phyloP scores from a whole-genome alignment of 2,329 filamentous ascomycete species.

The Apiospora phragmitis region DNA sequence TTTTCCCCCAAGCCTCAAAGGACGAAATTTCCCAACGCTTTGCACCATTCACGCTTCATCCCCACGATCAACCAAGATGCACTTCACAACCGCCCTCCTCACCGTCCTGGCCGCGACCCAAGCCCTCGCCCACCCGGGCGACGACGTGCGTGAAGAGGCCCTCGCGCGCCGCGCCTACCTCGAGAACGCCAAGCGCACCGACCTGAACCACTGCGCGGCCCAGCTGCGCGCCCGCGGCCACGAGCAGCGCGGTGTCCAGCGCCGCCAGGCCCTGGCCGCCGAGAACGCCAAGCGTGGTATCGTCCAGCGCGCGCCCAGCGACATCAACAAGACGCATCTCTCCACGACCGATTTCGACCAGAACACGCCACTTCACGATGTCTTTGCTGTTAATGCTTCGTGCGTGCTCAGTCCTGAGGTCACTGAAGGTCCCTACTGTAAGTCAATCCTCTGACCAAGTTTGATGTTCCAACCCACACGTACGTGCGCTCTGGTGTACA shows the following conservation, averaged over 20 bases:
- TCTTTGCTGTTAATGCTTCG: constrained; percentile 44
- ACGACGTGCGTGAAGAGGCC: constrained; percentile 48
- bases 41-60: background rate
- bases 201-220: constrained; percentile 46
- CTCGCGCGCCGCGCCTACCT: constrained; percentile 50
- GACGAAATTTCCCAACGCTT: background rate
- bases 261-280: constrained; percentile 42
- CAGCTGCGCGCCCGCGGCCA: constrained; percentile 48
- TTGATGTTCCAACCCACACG: background rate
- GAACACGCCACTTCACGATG: constrained; percentile 32
- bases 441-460: constrained; percentile 11
- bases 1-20: background rate
- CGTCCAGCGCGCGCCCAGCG: constrained; percentile 34
- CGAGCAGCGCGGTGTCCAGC: constrained; percentile 43
- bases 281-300: constrained; percentile 23
- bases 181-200: constrained; percentile 38
- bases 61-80: constrained; percentile 22
- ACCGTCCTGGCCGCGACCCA: constrained; percentile 22
- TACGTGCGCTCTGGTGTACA: too few species aligned
- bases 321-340: constrained; percentile 34
- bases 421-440: constrained; percentile 55
- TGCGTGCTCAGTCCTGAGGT: constrained; percentile 54
- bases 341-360: constrained; percentile 27
- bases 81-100: constrained; percentile 23
- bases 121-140: constrained; percentile 46